These are phyloP conservation scores for Salvia rosmarinus DNA, from an alignment of 257 asterid genomes.

Conservation along the genomic window DNA sequence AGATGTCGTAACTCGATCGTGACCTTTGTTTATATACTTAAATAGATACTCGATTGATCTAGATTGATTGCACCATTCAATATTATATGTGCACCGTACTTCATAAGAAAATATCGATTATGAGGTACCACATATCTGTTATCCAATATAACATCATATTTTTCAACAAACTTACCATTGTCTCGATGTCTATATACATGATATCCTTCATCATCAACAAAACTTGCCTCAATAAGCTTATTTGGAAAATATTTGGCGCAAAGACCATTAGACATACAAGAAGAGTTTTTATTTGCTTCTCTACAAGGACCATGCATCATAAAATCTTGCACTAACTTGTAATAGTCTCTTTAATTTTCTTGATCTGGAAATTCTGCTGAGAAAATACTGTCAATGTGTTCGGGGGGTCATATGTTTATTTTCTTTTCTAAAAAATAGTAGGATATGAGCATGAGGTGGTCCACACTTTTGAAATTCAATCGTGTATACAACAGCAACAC, in stretches of 20 bases:
- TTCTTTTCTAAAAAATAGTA: not conserved
- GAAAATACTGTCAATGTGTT: not conserved
- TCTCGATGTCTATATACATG: too few species aligned
- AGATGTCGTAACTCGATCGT: not conserved
- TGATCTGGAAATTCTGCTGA: not conserved
- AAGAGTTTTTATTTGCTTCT: too few species aligned
- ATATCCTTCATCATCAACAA: not conserved
- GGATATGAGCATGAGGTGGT: not conserved
- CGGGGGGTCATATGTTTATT: not conserved
- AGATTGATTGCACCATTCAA: slow-evolving; percentile 4
- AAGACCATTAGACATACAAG: too few species aligned
- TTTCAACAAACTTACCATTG: not conserved
- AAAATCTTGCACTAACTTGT: not conserved
- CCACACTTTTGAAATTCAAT: not conserved
- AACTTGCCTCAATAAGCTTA: too few species aligned
- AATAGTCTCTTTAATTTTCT: not conserved
- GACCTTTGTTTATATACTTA: not conserved
- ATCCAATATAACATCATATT: not conserved
- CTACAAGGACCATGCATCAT: too few species aligned
- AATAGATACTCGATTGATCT: too few species aligned
- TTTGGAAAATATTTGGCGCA: too few species aligned
- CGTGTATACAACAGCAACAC: not conserved
- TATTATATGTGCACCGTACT: not conserved
- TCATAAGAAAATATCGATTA: not conserved
- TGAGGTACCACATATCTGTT: not conserved